phyloP scores from a whole-genome alignment of 2,329 filamentous ascomycete genomes.

The Clarireedia hainanense region DNA sequence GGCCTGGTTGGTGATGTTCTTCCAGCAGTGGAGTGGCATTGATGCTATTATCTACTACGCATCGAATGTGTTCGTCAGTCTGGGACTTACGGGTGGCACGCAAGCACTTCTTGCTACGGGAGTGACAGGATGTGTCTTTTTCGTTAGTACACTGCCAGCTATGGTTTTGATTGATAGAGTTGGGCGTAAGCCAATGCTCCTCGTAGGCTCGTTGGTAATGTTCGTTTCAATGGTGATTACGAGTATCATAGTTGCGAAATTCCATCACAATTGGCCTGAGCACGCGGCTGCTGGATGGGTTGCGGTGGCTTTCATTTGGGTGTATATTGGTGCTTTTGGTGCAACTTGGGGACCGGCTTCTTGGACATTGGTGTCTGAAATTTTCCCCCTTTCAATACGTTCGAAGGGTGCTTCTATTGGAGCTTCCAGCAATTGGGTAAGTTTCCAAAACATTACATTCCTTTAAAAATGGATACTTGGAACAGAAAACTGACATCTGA shows the following conservation, averaged over 20 bases:
- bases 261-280: slow-evolving; percentile 31
- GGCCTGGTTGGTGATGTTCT: slow-evolving; percentile 40
- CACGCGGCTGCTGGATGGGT: slow-evolving; percentile 34
- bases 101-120: slow-evolving; percentile 42
- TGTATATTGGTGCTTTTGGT: slow-evolving; percentile 26
- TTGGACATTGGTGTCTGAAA: slow-evolving; percentile 31
- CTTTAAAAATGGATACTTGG: too few species aligned
- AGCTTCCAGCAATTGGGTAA: slow-evolving; percentile 36
- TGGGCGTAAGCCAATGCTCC: slow-evolving; percentile 52
- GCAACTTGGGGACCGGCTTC: slow-evolving; percentile 29
- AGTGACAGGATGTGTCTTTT: neutral
- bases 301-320: slow-evolving; percentile 31
- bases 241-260: slow-evolving; percentile 22
- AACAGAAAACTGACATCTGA: too few species aligned
- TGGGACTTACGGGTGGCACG: slow-evolving; percentile 36
- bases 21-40: slow-evolving; percentile 38
- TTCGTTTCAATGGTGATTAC: neutral
- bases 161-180: slow-evolving; percentile 56
- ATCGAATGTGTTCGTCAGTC: slow-evolving; percentile 45
- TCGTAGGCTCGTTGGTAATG: slow-evolving; percentile 58
- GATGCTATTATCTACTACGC: slow-evolving; percentile 43
- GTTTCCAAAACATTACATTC: slow-evolving; percentile 29
- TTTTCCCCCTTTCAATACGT: slow-evolving; percentile 31
- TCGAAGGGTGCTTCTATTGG: slow-evolving; percentile 35
- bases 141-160: slow-evolving; percentile 39